Evolutionary conservation across 2,329 filamentous ascomycete genomes (phyloP), one percentile per base, ranked within the genome.

Genomic region (Sporothrix variecibatus): DNA sequence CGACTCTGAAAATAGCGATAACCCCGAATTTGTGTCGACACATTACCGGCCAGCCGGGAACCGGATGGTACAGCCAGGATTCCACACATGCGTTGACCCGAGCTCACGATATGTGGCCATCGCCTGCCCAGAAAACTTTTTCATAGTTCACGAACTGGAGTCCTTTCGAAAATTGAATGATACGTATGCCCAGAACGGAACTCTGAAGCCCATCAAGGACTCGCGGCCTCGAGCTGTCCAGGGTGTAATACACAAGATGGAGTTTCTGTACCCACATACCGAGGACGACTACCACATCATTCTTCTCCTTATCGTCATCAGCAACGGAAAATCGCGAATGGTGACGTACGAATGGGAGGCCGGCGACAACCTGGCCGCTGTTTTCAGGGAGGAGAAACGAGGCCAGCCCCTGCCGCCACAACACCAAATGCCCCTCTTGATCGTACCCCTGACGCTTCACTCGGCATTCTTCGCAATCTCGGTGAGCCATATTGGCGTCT

Each of bases 181-280:
- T 78, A 90, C 83, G 79, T 92, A 86, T 79, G 80, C 78, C 20
- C 77, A 79, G 51, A 79, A 80, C 43, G 81, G 83, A n/a, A 79
- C 83, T 76, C 81, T 93, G 74, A 81, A 85, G 11, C 92, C 92
- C 1, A 87, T 97, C 73, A 86, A 86, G 75, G 81, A 80, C 0
- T 81, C 78, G 53, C 79, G 82, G 23, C 79, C 84, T 23, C 84
- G 86, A 11, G 77, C 81, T 11, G 84, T 94, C 8, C 87, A 90
- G 8, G 94, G 93, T 0, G 86, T 91, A n/a, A 93, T 98, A 73
- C 86, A 95, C 78, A 93, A 94, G 78, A 91, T 98, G 86, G 92
- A 94, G 28, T 99, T 98, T 77, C 86, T 99, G 2, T 90, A 92
- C 75, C 93, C 94, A 8, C 86, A 87, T 11, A 82, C 87, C 0